These are phyloP conservation scores for Escallonia herrerae DNA, from an alignment of 129 eudicot species.

Conservation along the genomic window DNA sequence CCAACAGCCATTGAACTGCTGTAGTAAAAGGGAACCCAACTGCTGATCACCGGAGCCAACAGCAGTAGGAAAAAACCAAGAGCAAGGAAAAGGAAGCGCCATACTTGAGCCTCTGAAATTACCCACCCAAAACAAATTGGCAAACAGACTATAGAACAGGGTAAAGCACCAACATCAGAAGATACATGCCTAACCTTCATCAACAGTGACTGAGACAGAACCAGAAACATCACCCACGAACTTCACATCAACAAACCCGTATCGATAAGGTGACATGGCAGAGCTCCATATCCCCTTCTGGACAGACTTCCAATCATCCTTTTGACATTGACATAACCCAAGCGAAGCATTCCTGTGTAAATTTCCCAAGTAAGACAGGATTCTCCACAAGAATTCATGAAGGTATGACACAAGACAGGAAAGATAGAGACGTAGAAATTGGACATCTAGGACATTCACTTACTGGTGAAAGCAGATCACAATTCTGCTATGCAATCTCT, in stretches of 20 bases:
- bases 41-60: conserved; percentile 75
- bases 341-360: conserved; percentile 64
- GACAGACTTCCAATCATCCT: conserved; percentile 56
- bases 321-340: conserved; percentile 65
- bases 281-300: conserved; percentile 70
- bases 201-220: conserved; percentile 50
- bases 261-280: conserved; percentile 63
- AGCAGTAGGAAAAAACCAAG: conserved; percentile 48
- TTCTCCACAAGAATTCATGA: neutral
- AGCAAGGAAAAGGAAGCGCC: conserved; percentile 69
- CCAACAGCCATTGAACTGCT: conserved; percentile 90
- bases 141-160: neutral
- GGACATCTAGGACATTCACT: conserved; percentile 3
- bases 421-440: neutral
- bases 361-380: neutral
- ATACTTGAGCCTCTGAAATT: conserved; percentile 62
- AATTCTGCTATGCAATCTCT: conserved; percentile 55
- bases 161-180: neutral
- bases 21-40: conserved; percentile 91
- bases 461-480: conserved; percentile 75
- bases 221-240: conserved; percentile 47
- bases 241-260: conserved; percentile 65
- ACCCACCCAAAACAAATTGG: neutral
- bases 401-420: neutral
- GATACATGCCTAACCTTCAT: conserved; percentile 46